phyloP scores from a whole-genome alignment of 1,284 basidiomycete species.

The Inonotus hispidus region DNA sequence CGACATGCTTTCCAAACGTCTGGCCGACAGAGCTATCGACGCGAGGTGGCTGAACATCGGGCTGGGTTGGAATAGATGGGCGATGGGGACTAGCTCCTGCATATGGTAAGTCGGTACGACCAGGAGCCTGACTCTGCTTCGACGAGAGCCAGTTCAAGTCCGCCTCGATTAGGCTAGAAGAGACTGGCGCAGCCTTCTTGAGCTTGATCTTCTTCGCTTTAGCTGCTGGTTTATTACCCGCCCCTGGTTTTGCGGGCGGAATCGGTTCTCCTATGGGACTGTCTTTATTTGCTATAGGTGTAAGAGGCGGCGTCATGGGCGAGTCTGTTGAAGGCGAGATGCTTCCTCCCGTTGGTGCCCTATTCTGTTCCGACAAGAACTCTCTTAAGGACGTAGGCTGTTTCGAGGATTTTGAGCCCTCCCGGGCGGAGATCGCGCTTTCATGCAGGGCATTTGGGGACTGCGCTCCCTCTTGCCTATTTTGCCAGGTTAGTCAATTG shows the following conservation, averaged over 20 bases:
- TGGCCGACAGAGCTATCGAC: too few relatives aligned
- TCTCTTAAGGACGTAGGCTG: background rate
- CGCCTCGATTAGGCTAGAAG: background rate
- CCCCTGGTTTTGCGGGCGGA: background rate
- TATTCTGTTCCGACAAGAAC: background rate
- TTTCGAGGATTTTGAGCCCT: background rate
- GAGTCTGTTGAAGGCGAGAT: background rate
- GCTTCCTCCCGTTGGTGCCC: background rate
- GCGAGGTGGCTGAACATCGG: too few relatives aligned
- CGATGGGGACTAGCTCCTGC: background rate
- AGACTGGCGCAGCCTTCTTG: background rate
- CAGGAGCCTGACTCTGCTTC: background rate
- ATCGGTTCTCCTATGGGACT: background rate
- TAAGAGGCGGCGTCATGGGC: background rate
- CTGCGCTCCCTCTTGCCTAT: too few relatives aligned
- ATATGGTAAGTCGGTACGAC: background rate
- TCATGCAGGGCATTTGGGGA: too few relatives aligned
- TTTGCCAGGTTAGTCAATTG: too few relatives aligned
- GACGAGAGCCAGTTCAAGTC: conserved; percentile 5
- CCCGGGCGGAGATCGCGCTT: background rate
- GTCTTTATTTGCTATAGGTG: background rate
- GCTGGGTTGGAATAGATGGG: background rate
- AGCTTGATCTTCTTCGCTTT: conserved; percentile 9
- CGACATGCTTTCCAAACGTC: too few relatives aligned
- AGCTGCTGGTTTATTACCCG: background rate